A percentile compares a stretch with the other conserved stretches of the same genome.
Conservation (phyloP, 148 eudicot genomes). For the Camellia granthamiana region DNA sequence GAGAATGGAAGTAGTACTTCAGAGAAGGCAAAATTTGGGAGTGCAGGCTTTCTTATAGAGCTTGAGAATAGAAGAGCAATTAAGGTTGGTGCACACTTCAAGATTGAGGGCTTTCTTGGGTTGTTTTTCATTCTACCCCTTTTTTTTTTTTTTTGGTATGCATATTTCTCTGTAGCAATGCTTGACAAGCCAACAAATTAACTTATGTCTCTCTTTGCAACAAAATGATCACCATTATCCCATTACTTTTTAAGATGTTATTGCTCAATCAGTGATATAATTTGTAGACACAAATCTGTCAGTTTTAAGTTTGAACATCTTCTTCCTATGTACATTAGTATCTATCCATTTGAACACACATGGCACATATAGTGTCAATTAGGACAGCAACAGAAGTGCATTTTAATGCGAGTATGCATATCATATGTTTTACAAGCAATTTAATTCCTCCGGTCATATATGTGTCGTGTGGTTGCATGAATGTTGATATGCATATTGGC, state of each 20-base stretch:
- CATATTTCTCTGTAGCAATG: background rate
- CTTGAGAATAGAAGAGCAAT: slow-evolving; percentile 72
- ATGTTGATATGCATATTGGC: background rate
- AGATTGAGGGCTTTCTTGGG: background rate
- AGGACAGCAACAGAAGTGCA: background rate
- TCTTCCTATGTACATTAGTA: background rate
- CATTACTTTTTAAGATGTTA: background rate
- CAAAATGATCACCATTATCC: background rate
- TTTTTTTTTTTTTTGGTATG: background rate
- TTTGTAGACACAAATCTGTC: background rate
- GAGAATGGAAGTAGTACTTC: slow-evolving; percentile 38
- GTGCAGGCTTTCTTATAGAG: slow-evolving; percentile 69
- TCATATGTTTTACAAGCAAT: too few species aligned
- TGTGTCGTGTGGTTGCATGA: background rate
- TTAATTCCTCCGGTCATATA: background rate
- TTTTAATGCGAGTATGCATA: too few species aligned
- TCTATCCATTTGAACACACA: background rate
- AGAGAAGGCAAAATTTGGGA: slow-evolving; percentile 59
- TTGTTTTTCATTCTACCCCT: background rate
- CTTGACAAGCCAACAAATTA: background rate
- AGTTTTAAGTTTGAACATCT: background rate
- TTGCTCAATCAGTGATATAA: background rate
- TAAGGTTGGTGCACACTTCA: slow-evolving; percentile 40
- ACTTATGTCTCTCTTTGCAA: background rate
- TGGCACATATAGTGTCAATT: background rate